Percentiles rank a stretch among this genome's conserved stretches.
phyloP scores from a whole-genome alignment of 495 filamentous ascomycete species.

The Hypoxylon subgilvum region DNA sequence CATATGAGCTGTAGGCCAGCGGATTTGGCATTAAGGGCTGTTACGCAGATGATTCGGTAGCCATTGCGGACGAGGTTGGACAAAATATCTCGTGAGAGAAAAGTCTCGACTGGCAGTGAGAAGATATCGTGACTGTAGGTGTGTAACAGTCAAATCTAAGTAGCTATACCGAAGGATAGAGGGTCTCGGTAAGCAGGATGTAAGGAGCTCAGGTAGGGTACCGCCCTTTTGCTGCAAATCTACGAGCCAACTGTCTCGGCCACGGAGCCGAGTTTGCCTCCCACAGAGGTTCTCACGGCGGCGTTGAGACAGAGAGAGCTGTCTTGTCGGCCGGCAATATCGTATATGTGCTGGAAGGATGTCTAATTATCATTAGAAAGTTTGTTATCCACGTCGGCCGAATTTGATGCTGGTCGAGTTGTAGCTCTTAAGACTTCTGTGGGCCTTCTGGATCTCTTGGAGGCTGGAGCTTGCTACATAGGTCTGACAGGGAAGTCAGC shows the following conservation, averaged over 20 bases:
- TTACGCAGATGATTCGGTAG: background rate
- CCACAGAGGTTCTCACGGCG: background rate
- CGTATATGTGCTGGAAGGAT: background rate
- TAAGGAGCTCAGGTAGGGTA: background rate
- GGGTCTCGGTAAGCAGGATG: background rate
- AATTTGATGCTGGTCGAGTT: slow-evolving; percentile 4
- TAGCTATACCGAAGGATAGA: slow-evolving; percentile 8
- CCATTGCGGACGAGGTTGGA: background rate
- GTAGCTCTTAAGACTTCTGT: slow-evolving; percentile 16
- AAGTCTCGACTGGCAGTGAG: slow-evolving; percentile 1
- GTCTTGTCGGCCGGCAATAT: background rate
- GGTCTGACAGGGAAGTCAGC: slow-evolving; percentile 2
- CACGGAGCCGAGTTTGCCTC: slow-evolving; percentile 7
- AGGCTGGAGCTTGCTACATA: too few species aligned
- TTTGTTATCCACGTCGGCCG: slow-evolving; percentile 13
- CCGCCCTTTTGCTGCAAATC: background rate
- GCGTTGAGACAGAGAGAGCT: background rate
- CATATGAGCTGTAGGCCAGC: slow-evolving; percentile 2
- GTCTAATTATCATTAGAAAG: background rate
- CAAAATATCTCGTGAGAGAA: background rate
- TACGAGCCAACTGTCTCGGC: background rate
- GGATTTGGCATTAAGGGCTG: too few species aligned
- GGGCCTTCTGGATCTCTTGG: slow-evolving; percentile 8
- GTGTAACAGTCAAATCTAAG: slow-evolving; percentile 1
- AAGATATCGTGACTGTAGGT: background rate